Conservation (phyloP, 495 filamentous ascomycete genomes). For the Trichoderma asperelloides region DNA sequence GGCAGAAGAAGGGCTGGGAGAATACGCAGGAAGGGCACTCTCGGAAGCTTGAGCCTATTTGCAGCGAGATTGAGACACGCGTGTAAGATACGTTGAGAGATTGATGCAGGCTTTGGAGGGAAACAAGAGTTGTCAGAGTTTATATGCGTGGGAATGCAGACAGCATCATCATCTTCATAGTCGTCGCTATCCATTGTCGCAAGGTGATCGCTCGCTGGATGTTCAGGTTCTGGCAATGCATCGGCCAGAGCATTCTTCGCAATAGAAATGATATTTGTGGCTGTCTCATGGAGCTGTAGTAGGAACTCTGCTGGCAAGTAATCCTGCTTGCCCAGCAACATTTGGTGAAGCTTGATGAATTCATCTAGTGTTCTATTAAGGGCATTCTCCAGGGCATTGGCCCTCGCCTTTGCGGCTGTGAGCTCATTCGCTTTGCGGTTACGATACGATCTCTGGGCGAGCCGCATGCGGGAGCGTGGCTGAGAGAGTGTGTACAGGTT, state of each 20-base stretch:
- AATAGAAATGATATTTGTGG: not conserved
- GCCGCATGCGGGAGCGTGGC: not conserved
- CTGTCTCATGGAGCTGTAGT: not conserved
- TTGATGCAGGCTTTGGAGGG: not conserved
- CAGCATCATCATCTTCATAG: not conserved
- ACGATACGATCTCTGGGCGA: not conserved
- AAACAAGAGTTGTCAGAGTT: not conserved
- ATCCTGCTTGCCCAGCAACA: not conserved
- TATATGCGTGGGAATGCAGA: not conserved
- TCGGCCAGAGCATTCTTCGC: not conserved
- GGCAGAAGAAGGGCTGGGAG: not conserved
- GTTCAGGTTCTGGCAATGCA: not conserved
- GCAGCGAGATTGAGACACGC: not conserved
- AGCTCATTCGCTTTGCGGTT: constrained; percentile 4
- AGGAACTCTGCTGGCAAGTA: not conserved
- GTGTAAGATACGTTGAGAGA: not conserved
- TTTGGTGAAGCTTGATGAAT: not conserved
- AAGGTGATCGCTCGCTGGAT: not conserved
- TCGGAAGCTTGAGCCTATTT: not conserved
- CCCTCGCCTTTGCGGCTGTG: not conserved
- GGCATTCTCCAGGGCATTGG: not conserved
- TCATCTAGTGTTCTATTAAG: not conserved
- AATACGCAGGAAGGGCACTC: not conserved
- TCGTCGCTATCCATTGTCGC: not conserved
- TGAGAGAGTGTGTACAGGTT: not conserved